Base-by-base conservation (phyloP, 306 rosid species). In the Spatholobus suberectus region DNA sequence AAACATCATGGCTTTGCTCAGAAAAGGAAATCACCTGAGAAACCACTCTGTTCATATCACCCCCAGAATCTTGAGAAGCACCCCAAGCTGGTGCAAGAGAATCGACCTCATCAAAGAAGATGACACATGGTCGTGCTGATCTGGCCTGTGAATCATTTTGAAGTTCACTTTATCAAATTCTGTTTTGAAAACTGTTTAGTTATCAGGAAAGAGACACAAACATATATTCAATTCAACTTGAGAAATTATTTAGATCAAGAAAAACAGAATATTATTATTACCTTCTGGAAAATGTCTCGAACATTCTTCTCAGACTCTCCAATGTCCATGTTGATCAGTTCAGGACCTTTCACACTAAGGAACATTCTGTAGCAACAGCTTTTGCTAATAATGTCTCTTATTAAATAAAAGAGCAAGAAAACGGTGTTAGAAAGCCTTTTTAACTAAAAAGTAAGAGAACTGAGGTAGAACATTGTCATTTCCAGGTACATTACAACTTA, bases 51-150 rank as follows among this genome's bases (percentile, higher is more conserved):
- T 92, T 98, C 98, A 94, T 94, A 76, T 94, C 99, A 75, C 96
- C 98, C 62, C 98, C 97, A 61, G 99, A 94, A 86, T 96, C 99
- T 59, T 97, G 97, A 0, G 99, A 96, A 63, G 96, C 95, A 72
- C 99, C 99, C 18, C 97, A 87, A 49, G 99, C 98, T 78, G 99
- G 97, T 82, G 99, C 99, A 87, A 94, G 97, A 84, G 99, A 96
- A 83, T 92, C 98, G 70, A 96, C 93, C 81, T 96, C 99, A 83
- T 96, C 98, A 34, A 94, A 96, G 88, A 96, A 94, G 84, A 96
- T 92, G 75, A 96, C 99, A 86, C 98, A 94, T 26, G 99, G 99
- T 47, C 95, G 98, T 32, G 99, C 96, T 85, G 96, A 90, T 86
- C 99, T 90, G 57, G 97, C 97, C 98, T 96, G 83, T 41, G 80